Evolutionary conservation across 345 rosid species (phyloP).

Genomic region (Aquilaria malaccensis): DNA sequence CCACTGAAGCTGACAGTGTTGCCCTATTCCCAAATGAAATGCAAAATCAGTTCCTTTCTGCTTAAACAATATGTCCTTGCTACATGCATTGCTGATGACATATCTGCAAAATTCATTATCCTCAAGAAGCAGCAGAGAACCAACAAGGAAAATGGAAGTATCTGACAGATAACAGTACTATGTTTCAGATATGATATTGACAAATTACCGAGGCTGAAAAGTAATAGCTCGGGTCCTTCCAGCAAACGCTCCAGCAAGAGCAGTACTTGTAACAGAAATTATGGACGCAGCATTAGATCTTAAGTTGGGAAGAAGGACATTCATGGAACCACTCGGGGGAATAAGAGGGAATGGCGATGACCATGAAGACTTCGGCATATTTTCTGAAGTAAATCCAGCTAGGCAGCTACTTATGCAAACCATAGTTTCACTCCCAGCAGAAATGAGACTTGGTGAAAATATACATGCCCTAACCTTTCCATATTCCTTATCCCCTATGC

Average conservation of each 20-base stretch:
- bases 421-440: slow-evolving; percentile 40
- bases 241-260: slow-evolving; percentile 54
- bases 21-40: slow-evolving; percentile 58
- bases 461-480: slow-evolving; percentile 67
- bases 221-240: slow-evolving; percentile 80
- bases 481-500: slow-evolving; percentile 26
- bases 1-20: slow-evolving; percentile 86
- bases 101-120: slow-evolving; percentile 41
- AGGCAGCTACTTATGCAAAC: slow-evolving; percentile 48
- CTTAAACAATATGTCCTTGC: slow-evolving; percentile 68
- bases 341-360: slow-evolving; percentile 73
- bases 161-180: neutral
- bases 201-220: slow-evolving; percentile 73
- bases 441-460: slow-evolving; percentile 54
- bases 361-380: slow-evolving; percentile 41
- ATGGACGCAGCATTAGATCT: slow-evolving; percentile 59
- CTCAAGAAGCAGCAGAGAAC: slow-evolving; percentile 1
- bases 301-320: slow-evolving; percentile 64
- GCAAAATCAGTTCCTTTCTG: slow-evolving; percentile 77
- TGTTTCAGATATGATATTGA: neutral
- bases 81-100: slow-evolving; percentile 80
- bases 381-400: slow-evolving; percentile 35
- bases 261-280: slow-evolving; percentile 64
- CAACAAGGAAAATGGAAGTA: neutral
- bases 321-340: slow-evolving; percentile 77